Conservation (phyloP, 2,329 filamentous ascomycete species). For the Bipolaris gigantea region DNA sequence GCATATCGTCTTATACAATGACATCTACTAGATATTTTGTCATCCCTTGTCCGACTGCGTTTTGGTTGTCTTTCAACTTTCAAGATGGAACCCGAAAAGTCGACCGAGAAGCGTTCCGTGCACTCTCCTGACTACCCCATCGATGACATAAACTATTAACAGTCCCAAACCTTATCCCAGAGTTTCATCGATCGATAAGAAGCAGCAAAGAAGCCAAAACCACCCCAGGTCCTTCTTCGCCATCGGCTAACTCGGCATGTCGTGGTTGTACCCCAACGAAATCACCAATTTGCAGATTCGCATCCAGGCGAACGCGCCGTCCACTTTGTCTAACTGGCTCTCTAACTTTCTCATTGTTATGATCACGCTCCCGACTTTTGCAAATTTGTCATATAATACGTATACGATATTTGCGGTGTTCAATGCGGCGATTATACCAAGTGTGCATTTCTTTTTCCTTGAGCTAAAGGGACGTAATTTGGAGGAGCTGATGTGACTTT, state of each 20-base stretch:
- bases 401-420: slow-evolving; percentile 58
- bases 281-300: slow-evolving; percentile 71
- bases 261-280: slow-evolving; percentile 66
- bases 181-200: slow-evolving; percentile 5
- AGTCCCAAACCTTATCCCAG: neutral
- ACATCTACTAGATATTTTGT: neutral
- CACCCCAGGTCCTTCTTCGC: slow-evolving; percentile 54
- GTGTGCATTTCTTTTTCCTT: slow-evolving; percentile 60
- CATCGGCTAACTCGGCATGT: slow-evolving; percentile 61
- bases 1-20: neutral
- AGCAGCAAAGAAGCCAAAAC: neutral
- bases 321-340: slow-evolving; percentile 11
- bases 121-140: slow-evolving; percentile 6
- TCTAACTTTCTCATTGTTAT: slow-evolving; percentile 64
- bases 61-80: neutral
- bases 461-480: slow-evolving; percentile 52
- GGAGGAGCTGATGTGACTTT: slow-evolving; percentile 54
- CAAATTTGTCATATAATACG: slow-evolving; percentile 54
- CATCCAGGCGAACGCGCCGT: slow-evolving; percentile 68
- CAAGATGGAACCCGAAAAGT: slow-evolving; percentile 11
- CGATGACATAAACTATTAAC: slow-evolving; percentile 2
- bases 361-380: slow-evolving; percentile 62
- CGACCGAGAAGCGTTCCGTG: slow-evolving; percentile 7
- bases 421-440: slow-evolving; percentile 54
- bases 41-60: neutral